Conservation (phyloP, 352 stramenopile species). For the Phytopythium cucurbitacearum region DNA sequence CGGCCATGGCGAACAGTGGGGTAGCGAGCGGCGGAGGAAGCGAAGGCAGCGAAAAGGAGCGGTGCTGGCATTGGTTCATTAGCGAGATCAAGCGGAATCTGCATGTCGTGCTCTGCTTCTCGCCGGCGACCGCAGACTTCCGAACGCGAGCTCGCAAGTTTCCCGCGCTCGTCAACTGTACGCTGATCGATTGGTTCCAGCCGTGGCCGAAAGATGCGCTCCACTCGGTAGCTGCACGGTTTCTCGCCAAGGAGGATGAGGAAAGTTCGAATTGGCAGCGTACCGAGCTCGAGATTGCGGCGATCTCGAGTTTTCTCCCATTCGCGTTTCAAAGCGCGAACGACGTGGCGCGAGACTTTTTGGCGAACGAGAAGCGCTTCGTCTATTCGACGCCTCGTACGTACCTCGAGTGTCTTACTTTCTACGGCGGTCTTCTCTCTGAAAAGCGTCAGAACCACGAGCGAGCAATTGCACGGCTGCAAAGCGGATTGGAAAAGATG, state of each 20-base stretch:
- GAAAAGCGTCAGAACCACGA: conserved; percentile 58
- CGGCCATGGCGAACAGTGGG: conserved; percentile 22
- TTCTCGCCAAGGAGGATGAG: conserved; percentile 46
- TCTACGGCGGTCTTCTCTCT: conserved; percentile 78
- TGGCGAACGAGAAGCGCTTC: conserved; percentile 61
- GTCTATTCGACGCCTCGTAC: conserved; percentile 94
- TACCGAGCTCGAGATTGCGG: conserved; percentile 15
- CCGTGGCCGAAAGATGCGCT: conserved; percentile 91
- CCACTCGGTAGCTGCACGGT: conserved; percentile 84
- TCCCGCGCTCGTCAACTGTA: conserved; percentile 92
- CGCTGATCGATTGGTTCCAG: conserved; percentile 93
- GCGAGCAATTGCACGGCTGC: conserved; percentile 74
- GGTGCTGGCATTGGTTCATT: conserved; percentile 92
- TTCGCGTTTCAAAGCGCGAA: conserved; percentile 93
- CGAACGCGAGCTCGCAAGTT: conserved; percentile 89
- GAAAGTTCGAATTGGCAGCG: conserved; percentile 2
- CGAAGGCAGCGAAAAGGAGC: conserved; percentile 81
- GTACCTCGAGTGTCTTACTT: conserved; percentile 89
- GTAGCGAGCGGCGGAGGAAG: background rate
- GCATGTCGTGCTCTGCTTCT: conserved; percentile 94
- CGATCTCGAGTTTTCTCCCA: conserved; percentile 91
- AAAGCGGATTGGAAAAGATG: conserved; percentile 89
- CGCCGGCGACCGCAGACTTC: conserved; percentile 88
- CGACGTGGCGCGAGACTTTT: conserved; percentile 77
- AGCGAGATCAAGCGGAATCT: conserved; percentile 89